Conservation (phyloP, 805 yeast genomes). For the Wickerhamiella shivajii region DNA sequence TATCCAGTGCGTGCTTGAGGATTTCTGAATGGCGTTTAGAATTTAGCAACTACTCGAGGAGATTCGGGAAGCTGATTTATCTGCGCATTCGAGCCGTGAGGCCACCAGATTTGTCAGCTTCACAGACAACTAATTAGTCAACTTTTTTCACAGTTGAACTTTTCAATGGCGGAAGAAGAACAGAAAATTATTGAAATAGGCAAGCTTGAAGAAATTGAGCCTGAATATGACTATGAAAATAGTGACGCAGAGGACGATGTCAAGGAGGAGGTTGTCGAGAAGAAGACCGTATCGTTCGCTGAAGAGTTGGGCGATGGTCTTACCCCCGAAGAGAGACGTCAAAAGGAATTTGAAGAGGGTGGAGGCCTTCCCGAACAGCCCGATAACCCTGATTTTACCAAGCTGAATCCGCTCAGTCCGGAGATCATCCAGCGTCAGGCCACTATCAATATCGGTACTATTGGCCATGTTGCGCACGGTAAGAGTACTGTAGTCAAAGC, state of each 20-base stretch:
- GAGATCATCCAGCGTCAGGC: conserved; percentile 96
- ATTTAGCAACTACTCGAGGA: too few relatives aligned
- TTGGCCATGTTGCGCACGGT: conserved; percentile 85
- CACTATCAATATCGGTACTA: conserved; percentile 94
- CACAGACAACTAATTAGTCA: conserved; percentile 13
- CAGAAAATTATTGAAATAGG: conserved; percentile 66
- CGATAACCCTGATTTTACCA: conserved; percentile 65
- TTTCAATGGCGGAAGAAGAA: conserved; percentile 46
- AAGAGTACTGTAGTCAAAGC: conserved; percentile 89
- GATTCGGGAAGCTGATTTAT: too few relatives aligned
- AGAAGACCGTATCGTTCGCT: conserved; percentile 63
- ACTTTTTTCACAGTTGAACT: background rate
- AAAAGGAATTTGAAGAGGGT: conserved; percentile 87
- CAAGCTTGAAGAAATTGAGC: conserved; percentile 32
- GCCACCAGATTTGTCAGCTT: conserved; percentile 4
- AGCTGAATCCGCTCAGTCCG: conserved; percentile 76
- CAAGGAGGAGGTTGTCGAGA: conserved; percentile 15
- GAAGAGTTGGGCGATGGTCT: conserved; percentile 44
- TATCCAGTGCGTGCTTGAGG: too few relatives aligned
- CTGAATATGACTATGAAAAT: conserved; percentile 31
- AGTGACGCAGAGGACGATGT: conserved; percentile 24
- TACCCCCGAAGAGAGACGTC: conserved; percentile 58
- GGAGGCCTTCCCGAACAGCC: conserved; percentile 98
- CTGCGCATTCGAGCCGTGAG: conserved; percentile 6
- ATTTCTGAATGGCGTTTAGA: too few relatives aligned